Conservation (phyloP, 768 basidiomycete species). For the Roridomyces roridus region DNA sequence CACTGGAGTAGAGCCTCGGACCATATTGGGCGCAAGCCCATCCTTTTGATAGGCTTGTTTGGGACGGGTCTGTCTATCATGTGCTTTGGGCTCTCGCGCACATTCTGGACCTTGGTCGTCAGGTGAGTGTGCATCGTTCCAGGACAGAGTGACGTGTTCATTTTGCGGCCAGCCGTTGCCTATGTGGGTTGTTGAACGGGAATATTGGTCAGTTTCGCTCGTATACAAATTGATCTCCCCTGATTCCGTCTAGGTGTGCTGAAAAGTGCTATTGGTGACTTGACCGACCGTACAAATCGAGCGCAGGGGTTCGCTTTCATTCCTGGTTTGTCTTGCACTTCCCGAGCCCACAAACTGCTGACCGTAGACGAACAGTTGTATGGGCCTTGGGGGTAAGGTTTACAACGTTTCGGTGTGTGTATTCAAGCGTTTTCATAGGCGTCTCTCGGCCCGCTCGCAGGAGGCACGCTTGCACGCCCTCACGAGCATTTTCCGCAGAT, state of each 20-base stretch:
- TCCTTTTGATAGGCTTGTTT: conserved; percentile 59
- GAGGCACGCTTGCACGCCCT: conserved; percentile 70
- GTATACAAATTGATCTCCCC: not conserved
- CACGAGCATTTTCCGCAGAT: conserved; percentile 65
- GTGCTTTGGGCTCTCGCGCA: conserved; percentile 65
- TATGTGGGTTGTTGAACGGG: conserved; percentile 71
- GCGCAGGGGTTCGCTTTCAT: conserved; percentile 46
- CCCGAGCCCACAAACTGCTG: no score
- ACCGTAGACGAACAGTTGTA: no score
- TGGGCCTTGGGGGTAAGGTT: no score
- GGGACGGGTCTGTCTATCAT: conserved; percentile 60
- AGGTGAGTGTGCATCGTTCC: no score
- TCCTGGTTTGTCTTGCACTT: conserved; percentile 24
- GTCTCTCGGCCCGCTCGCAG: conserved; percentile 60
- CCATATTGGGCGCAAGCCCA: conserved; percentile 63
- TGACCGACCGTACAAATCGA: conserved; percentile 50
- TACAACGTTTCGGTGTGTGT: no score
- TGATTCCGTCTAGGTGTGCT: conserved; percentile 42
- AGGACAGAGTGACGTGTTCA: no score
- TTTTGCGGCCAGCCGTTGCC: conserved; percentile 75
- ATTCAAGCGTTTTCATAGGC: not conserved
- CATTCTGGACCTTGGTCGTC: conserved; percentile 56
- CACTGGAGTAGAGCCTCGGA: conserved; percentile 73
- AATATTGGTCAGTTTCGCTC: conserved; percentile 38
- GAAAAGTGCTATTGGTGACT: conserved; percentile 51